Evolutionary conservation across 192 early-diverging fungal species (phyloP).

Genomic region (Phlyctochytrium planicorne): DNA sequence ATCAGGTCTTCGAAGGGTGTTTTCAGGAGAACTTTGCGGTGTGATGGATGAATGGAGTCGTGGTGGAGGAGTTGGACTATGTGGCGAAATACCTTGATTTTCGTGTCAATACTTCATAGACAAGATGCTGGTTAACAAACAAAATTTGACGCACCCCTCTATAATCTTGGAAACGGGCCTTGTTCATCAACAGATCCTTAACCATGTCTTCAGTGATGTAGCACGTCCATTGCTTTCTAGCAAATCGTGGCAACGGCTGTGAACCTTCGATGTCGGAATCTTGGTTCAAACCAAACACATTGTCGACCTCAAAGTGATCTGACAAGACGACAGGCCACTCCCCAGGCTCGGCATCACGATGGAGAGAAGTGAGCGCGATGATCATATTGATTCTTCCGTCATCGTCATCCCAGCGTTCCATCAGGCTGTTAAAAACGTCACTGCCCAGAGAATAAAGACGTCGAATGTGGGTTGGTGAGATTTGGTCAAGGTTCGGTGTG

Average conservation of each 20-base stretch:
- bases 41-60: background rate
- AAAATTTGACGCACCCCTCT: background rate
- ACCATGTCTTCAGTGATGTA: background rate
- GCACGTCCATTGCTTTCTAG: background rate
- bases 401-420: background rate
- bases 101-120: too few species aligned
- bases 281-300: background rate
- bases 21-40: background rate
- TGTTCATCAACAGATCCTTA: background rate
- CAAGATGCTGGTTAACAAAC: too few species aligned
- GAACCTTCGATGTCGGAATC: background rate
- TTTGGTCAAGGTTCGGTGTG: background rate
- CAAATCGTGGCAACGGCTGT: background rate
- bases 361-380: background rate
- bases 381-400: background rate
- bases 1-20: background rate
- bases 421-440: background rate
- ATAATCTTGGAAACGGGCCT: background rate
- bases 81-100: too few species aligned
- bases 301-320: background rate
- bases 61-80: background rate
- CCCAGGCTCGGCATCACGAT: background rate
- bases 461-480: background rate
- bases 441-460: background rate
- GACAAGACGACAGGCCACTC: slow-evolving; percentile 2